phyloP scores from a whole-genome alignment of 2,329 filamentous ascomycete genomes.

The Chrysoporthe puriensis region DNA sequence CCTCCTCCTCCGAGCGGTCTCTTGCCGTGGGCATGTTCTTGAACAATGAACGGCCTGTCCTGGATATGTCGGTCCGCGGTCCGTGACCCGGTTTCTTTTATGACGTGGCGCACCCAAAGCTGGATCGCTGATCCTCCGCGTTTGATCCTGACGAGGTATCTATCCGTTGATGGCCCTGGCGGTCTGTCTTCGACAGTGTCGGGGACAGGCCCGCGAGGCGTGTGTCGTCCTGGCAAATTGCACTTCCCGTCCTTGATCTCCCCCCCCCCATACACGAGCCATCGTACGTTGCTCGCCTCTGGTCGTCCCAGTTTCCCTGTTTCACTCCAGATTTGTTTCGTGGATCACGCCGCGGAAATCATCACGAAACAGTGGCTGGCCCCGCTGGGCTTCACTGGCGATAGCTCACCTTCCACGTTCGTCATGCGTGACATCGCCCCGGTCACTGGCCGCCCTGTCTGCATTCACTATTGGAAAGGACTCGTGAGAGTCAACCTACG shows the following conservation, averaged over 20 bases:
- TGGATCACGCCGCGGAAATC: neutral
- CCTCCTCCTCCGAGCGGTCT: neutral
- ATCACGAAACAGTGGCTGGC: slow-evolving; percentile 1
- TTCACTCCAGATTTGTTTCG: neutral
- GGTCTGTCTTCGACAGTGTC: neutral
- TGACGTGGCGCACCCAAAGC: slow-evolving; percentile 8
- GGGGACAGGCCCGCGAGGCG: slow-evolving; percentile 4
- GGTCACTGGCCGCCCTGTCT: neutral
- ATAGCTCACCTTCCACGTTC: slow-evolving; percentile 12
- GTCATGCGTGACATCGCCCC: slow-evolving; percentile 1
- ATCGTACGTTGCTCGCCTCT: slow-evolving; percentile 2
- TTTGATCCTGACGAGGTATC: neutral
- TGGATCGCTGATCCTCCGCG: neutral
- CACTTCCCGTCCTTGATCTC: neutral
- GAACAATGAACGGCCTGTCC: neutral
- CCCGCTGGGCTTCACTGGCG: neutral
- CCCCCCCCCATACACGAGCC: neutral
- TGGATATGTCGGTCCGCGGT: slow-evolving; percentile 14
- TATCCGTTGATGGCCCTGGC: neutral
- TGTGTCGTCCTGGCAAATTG: slow-evolving; percentile 7
- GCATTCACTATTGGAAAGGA: slow-evolving; percentile 9
- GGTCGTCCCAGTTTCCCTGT: neutral
- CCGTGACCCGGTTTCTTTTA: slow-evolving; percentile 8
- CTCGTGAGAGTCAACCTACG: neutral
- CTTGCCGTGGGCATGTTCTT: neutral